Evolutionary conservation across 2,329 filamentous ascomycete species (phyloP).

Genomic region (Fusarium cyanostomum): DNA sequence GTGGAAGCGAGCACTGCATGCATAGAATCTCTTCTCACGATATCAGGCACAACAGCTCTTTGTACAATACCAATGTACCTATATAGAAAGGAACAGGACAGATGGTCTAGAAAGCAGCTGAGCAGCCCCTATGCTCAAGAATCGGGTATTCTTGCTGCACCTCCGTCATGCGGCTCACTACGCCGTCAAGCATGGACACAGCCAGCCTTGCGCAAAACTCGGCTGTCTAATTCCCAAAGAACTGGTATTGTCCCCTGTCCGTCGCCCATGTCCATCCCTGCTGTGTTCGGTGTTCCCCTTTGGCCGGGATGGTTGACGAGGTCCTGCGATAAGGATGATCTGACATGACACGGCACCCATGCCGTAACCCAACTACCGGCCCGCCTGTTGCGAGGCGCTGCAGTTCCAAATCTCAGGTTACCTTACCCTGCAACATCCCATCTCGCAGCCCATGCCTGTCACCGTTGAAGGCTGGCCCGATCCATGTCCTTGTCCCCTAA

Average conservation of each 20-base stretch:
- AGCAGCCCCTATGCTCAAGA: not conserved
- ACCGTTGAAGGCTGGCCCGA: not conserved
- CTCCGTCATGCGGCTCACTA: not conserved
- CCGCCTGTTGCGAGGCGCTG: constrained; percentile 26
- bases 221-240: not conserved
- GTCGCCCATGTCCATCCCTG: constrained; percentile 12
- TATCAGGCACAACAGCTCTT: constrained; percentile 19
- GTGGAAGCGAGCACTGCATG: constrained; percentile 4
- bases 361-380: constrained; percentile 32
- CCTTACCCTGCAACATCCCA: constrained; percentile 38
- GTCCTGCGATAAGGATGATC: constrained; percentile 43
- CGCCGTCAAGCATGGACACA: not conserved
- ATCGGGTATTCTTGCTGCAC: not conserved
- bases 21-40: constrained; percentile 40
- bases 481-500: constrained; percentile 7
- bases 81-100: not conserved
- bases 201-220: constrained; percentile 1
- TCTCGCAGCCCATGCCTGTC: constrained; percentile 17
- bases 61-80: constrained; percentile 2
- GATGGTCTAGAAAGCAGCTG: not conserved
- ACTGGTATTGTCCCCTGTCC: constrained; percentile 10
- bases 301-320: constrained; percentile 5
- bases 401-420: constrained; percentile 36
- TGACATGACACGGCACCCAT: constrained; percentile 29
- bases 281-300: constrained; percentile 29